A percentile compares a stretch with the other conserved stretches of the same genome.
These are phyloP conservation scores for Erythrobasidium hasegawianum DNA, from an alignment of 1,284 basidiomycete genomes.

Conservation along the genomic window DNA sequence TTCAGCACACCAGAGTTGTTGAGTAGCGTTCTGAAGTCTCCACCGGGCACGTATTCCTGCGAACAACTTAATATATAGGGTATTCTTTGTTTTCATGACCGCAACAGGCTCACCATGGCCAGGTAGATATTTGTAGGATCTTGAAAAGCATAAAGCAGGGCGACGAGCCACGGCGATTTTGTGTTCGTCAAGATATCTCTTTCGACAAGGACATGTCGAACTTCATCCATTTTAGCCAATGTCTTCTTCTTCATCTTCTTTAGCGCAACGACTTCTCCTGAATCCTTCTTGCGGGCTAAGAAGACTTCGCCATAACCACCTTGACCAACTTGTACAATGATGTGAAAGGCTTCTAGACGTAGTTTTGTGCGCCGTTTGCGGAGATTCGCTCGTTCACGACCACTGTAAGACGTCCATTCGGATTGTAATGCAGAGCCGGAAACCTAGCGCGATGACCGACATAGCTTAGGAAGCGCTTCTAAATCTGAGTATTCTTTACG, in stretches of 20 bases:
- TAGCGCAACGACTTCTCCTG: slow-evolving; percentile 87
- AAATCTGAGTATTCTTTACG: no score
- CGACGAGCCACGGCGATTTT: slow-evolving; percentile 91
- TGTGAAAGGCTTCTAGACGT: slow-evolving; percentile 81
- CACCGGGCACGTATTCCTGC: slow-evolving; percentile 88
- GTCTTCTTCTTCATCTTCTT: slow-evolving; percentile 95
- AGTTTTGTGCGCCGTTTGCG: slow-evolving; percentile 81
- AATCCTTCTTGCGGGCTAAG: slow-evolving; percentile 82
- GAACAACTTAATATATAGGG: neutral
- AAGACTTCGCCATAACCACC: slow-evolving; percentile 96
- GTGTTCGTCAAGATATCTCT: slow-evolving; percentile 92
- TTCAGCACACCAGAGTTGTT: slow-evolving; percentile 96
- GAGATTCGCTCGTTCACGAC: slow-evolving; percentile 84
- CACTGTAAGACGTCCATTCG: slow-evolving; percentile 86
- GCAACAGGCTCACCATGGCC: slow-evolving; percentile 62
- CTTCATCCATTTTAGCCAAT: slow-evolving; percentile 94
- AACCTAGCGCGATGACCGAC: slow-evolving; percentile 16
- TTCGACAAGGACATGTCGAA: slow-evolving; percentile 85
- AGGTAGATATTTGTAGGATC: slow-evolving; percentile 83
- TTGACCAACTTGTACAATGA: slow-evolving; percentile 93
- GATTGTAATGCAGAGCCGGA: slow-evolving; percentile 47
- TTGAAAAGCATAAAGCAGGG: slow-evolving; percentile 89
- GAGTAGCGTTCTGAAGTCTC: slow-evolving; percentile 88
- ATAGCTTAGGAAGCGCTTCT: slow-evolving; percentile 4
- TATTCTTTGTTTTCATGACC: no score